Evolutionary conservation across 129 eudicot genomes (phyloP).

Genomic region (Centaurea solstitialis): DNA sequence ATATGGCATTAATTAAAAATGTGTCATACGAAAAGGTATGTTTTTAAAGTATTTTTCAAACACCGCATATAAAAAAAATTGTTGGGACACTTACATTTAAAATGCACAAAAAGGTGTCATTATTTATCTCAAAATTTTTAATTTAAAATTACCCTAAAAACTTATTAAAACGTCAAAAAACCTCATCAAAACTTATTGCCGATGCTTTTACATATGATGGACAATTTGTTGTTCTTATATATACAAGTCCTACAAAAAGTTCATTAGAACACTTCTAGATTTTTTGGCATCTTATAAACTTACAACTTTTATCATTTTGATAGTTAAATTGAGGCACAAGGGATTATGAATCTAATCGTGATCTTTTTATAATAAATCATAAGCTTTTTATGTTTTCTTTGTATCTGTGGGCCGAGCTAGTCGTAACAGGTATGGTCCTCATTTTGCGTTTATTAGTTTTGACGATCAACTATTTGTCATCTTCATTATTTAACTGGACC

Average conservation of each 20-base stretch:
- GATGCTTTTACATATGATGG: neutral
- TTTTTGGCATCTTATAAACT: no score
- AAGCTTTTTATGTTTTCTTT: neutral
- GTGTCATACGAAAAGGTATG: no score
- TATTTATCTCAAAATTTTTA: neutral
- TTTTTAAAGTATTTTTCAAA: no score
- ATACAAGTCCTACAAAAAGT: no score
- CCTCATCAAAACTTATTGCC: neutral
- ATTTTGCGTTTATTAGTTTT: no score
- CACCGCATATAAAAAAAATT: no score
- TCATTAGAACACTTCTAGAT: no score
- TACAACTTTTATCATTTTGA: neutral
- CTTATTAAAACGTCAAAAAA: neutral
- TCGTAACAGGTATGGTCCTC: neutral
- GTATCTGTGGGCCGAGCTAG: neutral
- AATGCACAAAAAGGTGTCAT: no score
- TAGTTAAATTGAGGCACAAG: neutral
- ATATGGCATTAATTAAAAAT: no score
- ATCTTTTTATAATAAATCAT: neutral
- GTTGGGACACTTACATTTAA: no score
- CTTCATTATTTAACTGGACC: neutral
- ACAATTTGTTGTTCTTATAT: no score
- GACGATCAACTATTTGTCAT: neutral
- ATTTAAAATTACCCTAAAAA: no score
- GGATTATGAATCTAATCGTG: neutral